These are phyloP conservation scores for Corylus americana DNA, from an alignment of 306 rosid genomes.

Conservation along the genomic window DNA sequence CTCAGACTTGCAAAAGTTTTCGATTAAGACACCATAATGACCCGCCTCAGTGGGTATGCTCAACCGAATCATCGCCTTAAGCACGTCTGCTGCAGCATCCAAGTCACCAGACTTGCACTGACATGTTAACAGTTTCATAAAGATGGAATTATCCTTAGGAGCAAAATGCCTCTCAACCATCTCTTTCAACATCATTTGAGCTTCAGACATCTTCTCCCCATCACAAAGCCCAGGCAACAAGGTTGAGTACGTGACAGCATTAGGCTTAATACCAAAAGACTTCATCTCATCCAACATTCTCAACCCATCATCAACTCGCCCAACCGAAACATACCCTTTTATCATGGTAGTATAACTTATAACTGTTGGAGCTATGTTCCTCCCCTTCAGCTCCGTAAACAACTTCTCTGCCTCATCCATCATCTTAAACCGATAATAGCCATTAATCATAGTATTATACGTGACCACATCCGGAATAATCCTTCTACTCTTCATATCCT, in stretches of 20 bases:
- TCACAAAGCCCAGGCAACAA: constrained; percentile 82
- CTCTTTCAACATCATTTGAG: constrained; percentile 55
- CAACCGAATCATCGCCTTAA: constrained; percentile 70
- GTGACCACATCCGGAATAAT: constrained; percentile 71
- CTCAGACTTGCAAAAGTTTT: constrained; percentile 73
- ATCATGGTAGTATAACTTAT: constrained; percentile 82
- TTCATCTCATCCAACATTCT: constrained; percentile 74
- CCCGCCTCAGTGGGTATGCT: constrained; percentile 91
- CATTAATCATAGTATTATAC: constrained; percentile 79
- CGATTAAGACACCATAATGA: constrained; percentile 78
- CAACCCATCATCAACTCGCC: constrained; percentile 57
- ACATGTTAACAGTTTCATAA: constrained; percentile 49
- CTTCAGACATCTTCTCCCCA: constrained; percentile 59
- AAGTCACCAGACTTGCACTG: constrained; percentile 75
- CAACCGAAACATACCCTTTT: constrained; percentile 70
- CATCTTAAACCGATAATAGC: constrained; percentile 70
- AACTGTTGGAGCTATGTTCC: constrained; percentile 62
- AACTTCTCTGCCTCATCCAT: constrained; percentile 76
- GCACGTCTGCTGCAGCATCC: constrained; percentile 80
- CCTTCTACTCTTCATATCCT: constrained; percentile 69
- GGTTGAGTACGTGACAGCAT: constrained; percentile 68
- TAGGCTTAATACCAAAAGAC: constrained; percentile 65
- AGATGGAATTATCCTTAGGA: constrained; percentile 77
- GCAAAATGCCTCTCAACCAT: constrained; percentile 69
- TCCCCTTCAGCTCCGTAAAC: constrained; percentile 83